Base-by-base conservation (phyloP, 2,329 filamentous ascomycete genomes). In the Pseudohalonectria lignicola region DNA sequence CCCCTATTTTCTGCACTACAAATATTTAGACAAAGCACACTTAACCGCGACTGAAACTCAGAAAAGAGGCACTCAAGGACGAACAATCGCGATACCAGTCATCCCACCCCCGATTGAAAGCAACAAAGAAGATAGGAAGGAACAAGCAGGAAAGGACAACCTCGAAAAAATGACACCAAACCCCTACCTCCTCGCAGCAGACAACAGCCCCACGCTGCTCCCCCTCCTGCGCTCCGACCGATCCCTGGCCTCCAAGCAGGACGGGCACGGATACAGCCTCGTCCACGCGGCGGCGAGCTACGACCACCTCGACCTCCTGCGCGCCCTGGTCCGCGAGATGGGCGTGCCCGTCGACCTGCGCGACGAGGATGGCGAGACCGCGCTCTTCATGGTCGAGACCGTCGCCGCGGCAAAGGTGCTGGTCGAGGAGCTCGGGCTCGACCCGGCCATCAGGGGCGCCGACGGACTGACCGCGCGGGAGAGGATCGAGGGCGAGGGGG, bases 271-370 rank as follows among this genome's bases (percentile, higher is more conserved):
- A 51, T 98, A 98, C 65, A 94, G 87, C 34, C 76, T 96, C 19
- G 67, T 96, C 35, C 92, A 98, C 60, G 92, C 92, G 37, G 86
- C 90, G 13, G 81, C 86, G 15, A 95, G 88, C 48, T 98, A 96
- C 69, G 83, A 82, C 55, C 88, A 96, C 55, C 63, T 86, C 26
- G 75, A 83, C 39, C 77, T 98, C 13, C 71, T 95, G 13, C 80
- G 83, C 42, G 61, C 76, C 1, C 71, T 98, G 5, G 69, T 94
- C 20, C 67, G 67, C 34, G 84, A 90, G 25, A 86, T 88, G 60
- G 62, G 77, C 11, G 88, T 90, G 18, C 67, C 88, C 43, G 74
- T 87, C 34, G 81, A 95, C 55, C 66, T 95, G 37, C 75, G 74
- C 47, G 92, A 98, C 54, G 86, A 94, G 57, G 92, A 98, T 56